A percentile compares a stretch with the other conserved stretches of the same genome.
Evolutionary conservation across 2,329 filamentous ascomycete genomes (phyloP).

Genomic region (Sphaerulina vaccinii): DNA sequence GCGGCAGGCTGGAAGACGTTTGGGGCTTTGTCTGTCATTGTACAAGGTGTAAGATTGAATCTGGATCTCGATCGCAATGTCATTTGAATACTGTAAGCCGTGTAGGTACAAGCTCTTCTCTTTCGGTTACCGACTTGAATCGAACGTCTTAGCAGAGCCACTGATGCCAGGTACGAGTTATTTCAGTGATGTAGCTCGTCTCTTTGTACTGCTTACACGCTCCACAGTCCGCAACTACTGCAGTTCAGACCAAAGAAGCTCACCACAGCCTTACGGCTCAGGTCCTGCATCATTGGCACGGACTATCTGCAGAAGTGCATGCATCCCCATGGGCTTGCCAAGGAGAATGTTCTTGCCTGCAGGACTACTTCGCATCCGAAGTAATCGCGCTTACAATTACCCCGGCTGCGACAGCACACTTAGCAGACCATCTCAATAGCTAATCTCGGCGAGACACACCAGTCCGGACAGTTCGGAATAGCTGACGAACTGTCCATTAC

Average conservation of each 20-base stretch:
- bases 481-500: neutral
- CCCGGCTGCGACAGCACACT: too few relatives aligned
- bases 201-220: too few relatives aligned
- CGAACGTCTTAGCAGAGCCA: too few relatives aligned
- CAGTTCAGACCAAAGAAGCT: too few relatives aligned
- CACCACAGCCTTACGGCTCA: too few relatives aligned
- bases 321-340: neutral
- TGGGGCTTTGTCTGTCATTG: slow-evolving; percentile 51
- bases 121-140: too few relatives aligned
- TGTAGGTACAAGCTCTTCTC: neutral
- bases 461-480: neutral
- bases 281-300: too few relatives aligned
- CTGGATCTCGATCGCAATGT: neutral
- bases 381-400: too few relatives aligned
- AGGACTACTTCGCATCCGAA: too few relatives aligned
- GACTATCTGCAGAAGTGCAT: neutral
- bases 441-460: neutral
- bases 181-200: too few relatives aligned
- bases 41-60: slow-evolving; percentile 36
- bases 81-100: neutral
- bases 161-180: too few relatives aligned
- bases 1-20: slow-evolving; percentile 39
- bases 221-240: too few relatives aligned
- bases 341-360: neutral
- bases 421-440: neutral